These are phyloP conservation scores for Penicillium pulvis DNA, from an alignment of 495 filamentous ascomycete species.

Conservation along the genomic window DNA sequence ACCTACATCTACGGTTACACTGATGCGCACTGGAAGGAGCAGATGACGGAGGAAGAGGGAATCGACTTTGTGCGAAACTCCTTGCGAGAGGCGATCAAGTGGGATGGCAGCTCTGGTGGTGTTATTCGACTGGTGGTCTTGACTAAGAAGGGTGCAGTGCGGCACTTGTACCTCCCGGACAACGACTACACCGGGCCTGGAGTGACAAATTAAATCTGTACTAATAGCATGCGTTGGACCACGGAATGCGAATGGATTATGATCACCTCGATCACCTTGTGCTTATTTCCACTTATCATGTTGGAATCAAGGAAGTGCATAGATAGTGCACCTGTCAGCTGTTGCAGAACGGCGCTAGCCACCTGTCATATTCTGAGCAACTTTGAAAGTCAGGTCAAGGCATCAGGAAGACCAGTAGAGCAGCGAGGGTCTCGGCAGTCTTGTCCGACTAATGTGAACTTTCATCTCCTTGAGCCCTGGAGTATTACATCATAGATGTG, in stretches of 20 bases:
- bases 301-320: not conserved
- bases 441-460: not conserved
- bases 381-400: not conserved
- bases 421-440: not conserved
- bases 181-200: conserved; percentile 72
- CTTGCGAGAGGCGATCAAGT: conserved; percentile 93
- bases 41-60: conserved; percentile 93
- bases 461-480: not conserved
- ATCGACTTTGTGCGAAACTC: conserved; percentile 89
- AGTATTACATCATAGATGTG: conserved; percentile 2
- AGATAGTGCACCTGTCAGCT: not conserved
- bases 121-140: conserved; percentile 97
- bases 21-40: conserved; percentile 93
- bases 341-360: not conserved
- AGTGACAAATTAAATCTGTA: conserved; percentile 44
- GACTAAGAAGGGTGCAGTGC: conserved; percentile 81
- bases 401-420: not conserved
- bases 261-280: not conserved
- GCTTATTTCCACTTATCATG: not conserved
- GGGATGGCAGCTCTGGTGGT: conserved; percentile 97
- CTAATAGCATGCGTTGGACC: conserved; percentile 24
- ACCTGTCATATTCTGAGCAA: not conserved
- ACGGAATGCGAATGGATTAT: conserved; percentile 9
- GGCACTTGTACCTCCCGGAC: conserved; percentile 90
- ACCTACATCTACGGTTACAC: conserved; percentile 99